Evolutionary conservation across 768 basidiomycete genomes (phyloP).

Genomic region (Lactarius akahatsu): DNA sequence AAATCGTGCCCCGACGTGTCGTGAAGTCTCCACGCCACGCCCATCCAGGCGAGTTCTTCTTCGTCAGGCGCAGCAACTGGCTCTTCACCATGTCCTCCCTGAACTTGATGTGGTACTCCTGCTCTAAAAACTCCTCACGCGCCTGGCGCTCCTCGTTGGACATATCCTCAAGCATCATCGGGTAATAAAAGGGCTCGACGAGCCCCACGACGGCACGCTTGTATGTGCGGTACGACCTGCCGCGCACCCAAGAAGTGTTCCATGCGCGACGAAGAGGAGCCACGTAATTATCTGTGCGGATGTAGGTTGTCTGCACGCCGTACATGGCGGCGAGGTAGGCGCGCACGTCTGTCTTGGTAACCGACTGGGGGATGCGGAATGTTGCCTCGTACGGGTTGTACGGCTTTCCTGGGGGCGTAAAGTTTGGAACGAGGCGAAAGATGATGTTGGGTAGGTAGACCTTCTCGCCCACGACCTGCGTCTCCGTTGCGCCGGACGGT

Average conservation of each 20-base stretch:
- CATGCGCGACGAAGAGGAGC: slow-evolving; percentile 46
- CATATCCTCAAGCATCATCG: slow-evolving; percentile 80
- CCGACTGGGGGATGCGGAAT: slow-evolving; percentile 83
- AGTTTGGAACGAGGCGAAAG: slow-evolving; percentile 80
- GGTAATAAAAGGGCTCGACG: slow-evolving; percentile 92
- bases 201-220: slow-evolving; percentile 93
- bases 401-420: slow-evolving; percentile 68
- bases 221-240: slow-evolving; percentile 55
- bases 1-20: slow-evolving; percentile 48
- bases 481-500: slow-evolving; percentile 44
- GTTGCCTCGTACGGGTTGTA: slow-evolving; percentile 97
- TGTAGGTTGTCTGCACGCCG: slow-evolving; percentile 86
- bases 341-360: slow-evolving; percentile 92
- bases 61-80: slow-evolving; percentile 39
- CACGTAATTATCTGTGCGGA: slow-evolving; percentile 91
- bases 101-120: slow-evolving; percentile 52
- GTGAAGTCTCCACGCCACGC: slow-evolving; percentile 40
- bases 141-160: slow-evolving; percentile 48
- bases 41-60: slow-evolving; percentile 41
- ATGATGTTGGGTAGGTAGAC: slow-evolving; percentile 89
- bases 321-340: slow-evolving; percentile 85
- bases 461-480: slow-evolving; percentile 69
- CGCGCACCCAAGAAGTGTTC: slow-evolving; percentile 33
- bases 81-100: slow-evolving; percentile 36
- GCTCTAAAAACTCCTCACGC: slow-evolving; percentile 62